Conservation (phyloP, 2,329 filamentous ascomycete genomes). For the Diaporthe australafricana region DNA sequence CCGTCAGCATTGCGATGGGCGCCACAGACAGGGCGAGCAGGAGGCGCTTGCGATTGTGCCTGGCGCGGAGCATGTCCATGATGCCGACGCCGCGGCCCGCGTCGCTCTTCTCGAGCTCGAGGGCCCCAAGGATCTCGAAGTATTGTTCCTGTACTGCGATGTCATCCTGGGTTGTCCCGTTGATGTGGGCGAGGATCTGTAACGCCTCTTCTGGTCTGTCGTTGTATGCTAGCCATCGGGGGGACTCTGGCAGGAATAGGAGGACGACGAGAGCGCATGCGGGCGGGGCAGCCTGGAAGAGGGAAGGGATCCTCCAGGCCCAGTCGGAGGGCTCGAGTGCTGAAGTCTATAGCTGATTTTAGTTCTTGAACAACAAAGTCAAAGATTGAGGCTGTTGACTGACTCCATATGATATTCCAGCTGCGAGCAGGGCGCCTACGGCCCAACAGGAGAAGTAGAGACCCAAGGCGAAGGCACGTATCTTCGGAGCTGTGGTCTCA, state of each 20-base stretch:
- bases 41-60: not conserved
- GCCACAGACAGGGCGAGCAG: slow-evolving; percentile 59
- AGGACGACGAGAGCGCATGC: not conserved
- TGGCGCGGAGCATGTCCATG: no score
- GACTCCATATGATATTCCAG: slow-evolving; percentile 4
- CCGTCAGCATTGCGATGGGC: no score
- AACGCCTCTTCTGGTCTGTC: slow-evolving; percentile 48
- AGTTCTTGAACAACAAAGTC: no score
- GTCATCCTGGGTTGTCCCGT: no score
- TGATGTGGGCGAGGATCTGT: slow-evolving; percentile 51
- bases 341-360: no score
- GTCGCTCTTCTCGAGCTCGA: slow-evolving; percentile 61
- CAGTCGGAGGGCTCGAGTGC: slow-evolving; percentile 39
- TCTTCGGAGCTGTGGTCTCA: slow-evolving; percentile 37
- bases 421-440: not conserved
- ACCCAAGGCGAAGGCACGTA: slow-evolving; percentile 37
- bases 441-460: not conserved
- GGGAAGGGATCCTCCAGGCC: slow-evolving; percentile 53
- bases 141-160: slow-evolving; percentile 72
- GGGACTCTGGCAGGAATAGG: slow-evolving; percentile 47
- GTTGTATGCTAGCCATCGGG: slow-evolving; percentile 47
- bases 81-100: no score
- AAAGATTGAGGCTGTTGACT: no score
- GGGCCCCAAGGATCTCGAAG: slow-evolving; percentile 68
- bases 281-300: no score